phyloP scores from a whole-genome alignment of 768 basidiomycete genomes.

The Auricularia sp. region DNA sequence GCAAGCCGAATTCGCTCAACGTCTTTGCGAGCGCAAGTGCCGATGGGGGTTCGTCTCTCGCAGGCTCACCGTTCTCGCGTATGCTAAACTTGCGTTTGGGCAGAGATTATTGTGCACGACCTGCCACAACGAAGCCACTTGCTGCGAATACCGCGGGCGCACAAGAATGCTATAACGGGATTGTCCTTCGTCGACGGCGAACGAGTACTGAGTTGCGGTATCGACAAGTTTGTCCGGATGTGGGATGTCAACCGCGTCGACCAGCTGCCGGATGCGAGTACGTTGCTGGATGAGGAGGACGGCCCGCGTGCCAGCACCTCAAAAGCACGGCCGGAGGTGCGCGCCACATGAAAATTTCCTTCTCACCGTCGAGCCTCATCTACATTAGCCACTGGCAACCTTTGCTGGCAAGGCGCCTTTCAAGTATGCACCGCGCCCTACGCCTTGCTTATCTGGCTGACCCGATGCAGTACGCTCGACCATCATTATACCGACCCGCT shows the following conservation, averaged over 20 bases:
- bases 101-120: constrained; percentile 83
- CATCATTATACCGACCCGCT: constrained; percentile 83
- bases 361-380: constrained; percentile 1
- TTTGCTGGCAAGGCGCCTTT: constrained; percentile 84
- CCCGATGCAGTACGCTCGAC: constrained; percentile 64
- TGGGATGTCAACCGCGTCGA: constrained; percentile 38
- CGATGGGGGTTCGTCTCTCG: constrained; percentile 69
- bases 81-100: background rate
- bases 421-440: constrained; percentile 44
- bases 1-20: constrained; percentile 61
- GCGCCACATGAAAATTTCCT: constrained; percentile 10
- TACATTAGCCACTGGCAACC: constrained; percentile 48
- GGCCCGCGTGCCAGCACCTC: constrained; percentile 15
- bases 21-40: constrained; percentile 86
- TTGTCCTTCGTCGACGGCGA: constrained; percentile 60
- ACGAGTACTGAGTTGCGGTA: constrained; percentile 66
- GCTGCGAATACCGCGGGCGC: constrained; percentile 54
- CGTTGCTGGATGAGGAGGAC: constrained; percentile 21
- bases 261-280: constrained; percentile 3
- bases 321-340: constrained; percentile 29
- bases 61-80: background rate
- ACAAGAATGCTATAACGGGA: constrained; percentile 79
- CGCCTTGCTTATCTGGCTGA: constrained; percentile 7
- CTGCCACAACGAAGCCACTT: constrained; percentile 47
- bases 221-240: constrained; percentile 72